phyloP scores from a whole-genome alignment of 1,284 basidiomycete species.

The Filobasidium uniguttulatum region DNA sequence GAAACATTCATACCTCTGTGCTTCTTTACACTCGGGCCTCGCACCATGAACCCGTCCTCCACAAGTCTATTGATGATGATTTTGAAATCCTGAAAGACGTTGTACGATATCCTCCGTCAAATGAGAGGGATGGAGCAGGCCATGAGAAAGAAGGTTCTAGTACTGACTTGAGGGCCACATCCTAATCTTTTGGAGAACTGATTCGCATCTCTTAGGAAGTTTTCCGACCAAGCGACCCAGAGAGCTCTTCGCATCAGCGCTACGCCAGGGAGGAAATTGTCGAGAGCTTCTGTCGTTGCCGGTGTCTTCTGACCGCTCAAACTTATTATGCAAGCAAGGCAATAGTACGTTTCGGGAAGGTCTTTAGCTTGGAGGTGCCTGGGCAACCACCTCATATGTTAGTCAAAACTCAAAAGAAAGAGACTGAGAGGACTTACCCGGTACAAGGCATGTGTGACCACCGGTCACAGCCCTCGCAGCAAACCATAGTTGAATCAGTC shows the following conservation, averaged over 20 bases:
- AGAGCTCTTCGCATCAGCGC: slow-evolving; percentile 7
- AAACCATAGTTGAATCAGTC: slow-evolving; percentile 11
- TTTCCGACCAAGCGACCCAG: background rate
- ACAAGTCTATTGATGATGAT: slow-evolving; percentile 3
- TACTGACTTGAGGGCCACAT: background rate
- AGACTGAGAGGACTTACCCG: slow-evolving; percentile 20
- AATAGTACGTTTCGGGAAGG: slow-evolving; percentile 8
- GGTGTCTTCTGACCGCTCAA: slow-evolving; percentile 1
- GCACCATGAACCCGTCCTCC: slow-evolving; percentile 3
- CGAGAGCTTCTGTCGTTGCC: background rate
- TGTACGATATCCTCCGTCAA: background rate
- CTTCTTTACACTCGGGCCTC: background rate
- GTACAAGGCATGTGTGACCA: slow-evolving; percentile 14
- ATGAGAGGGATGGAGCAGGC: background rate
- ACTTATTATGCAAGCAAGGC: slow-evolving; percentile 6
- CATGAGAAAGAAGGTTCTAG: background rate
- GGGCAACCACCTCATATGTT: background rate
- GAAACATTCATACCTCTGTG: background rate
- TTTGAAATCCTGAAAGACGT: slow-evolving; percentile 3
- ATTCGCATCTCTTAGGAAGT: slow-evolving; percentile 2
- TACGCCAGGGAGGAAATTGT: slow-evolving; percentile 5
- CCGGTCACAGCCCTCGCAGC: slow-evolving; percentile 9
- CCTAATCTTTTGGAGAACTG: slow-evolving; percentile 3
- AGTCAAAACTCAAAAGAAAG: too few relatives aligned
- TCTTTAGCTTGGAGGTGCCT: slow-evolving; percentile 1